Evolutionary conservation across 768 basidiomycete species (phyloP), one percentile per base, ranked within the genome.

Genomic region (Leccinum sublutescens): DNA sequence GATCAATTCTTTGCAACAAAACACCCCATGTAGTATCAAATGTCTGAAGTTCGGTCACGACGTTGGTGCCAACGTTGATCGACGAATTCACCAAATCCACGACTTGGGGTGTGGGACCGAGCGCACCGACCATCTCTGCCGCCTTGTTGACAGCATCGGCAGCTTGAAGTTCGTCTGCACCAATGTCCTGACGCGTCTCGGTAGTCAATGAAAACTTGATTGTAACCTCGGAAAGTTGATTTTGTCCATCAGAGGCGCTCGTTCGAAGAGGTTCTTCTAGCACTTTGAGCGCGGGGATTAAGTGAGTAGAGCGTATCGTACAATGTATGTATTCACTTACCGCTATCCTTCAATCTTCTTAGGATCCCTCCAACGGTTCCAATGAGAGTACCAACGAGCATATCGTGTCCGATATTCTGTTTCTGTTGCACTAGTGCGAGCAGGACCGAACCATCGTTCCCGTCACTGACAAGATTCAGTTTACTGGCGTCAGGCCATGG

Each of bases 21-120:
- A 58, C 34, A 1, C 36, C 43, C 66, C 63, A 67, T 14, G 66
- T 65, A 33, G 55, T 62, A 43, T 68, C 63, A 33, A 68, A 65
- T 10, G 60, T 54, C 50, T 55, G 66, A 19, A 60, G 17, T 45
- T 47, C 47, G 11, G 58, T 36, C 17, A 19, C 29, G 14, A 62
- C 4, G 6, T 49, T 54, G 33, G 51, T 4, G 3, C 50, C 38
- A 19, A 33, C 14, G 12, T 27, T 29, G 2, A 54, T 31, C 2
- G 47, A 21, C 12, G 52, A 59, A 45, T 34, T 49, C 23, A 7
- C 19, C 1, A 47, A 31, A 21, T n/a, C 27, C 11, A 43, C 40
- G 2, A 50, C 29, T 40, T 47, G 57, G 3, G 66, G 55, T 5
- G 38, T 25, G 14, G 57, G 4, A 2, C 21, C 14, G 4, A 62